Base-by-base conservation (phyloP, 495 filamentous ascomycete genomes). In the Penicillium simplicissimum region DNA sequence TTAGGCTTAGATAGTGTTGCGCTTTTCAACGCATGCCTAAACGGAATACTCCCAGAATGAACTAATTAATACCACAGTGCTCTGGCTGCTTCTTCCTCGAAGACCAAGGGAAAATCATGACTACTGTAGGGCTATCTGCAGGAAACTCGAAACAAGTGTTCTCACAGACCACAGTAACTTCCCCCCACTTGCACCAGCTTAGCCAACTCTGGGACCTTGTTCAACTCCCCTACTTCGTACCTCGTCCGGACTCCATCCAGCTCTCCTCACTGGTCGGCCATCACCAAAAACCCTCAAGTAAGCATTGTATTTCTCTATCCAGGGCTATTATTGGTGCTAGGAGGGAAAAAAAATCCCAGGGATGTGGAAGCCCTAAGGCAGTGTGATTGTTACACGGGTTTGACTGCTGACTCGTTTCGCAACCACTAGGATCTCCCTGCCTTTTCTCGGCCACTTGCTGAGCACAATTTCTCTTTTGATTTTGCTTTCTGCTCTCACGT, bases 371-470 rank as follows among this genome's bases (percentile, higher is more conserved):
- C 68, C 68, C 68, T 71, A 71, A 71, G 52, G 63, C 66, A 66
- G 61, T 67, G 66, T 67, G 63, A 65, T 71, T 67, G 69, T 71
- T 71, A 69, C 69, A 69, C 69, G 56, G 60, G 58, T 62, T 61
- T 59, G 61, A 65, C 61, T 61, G 68, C 69, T 69, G 69, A 69
- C 69, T 71, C 61, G 66, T 68, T 68, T 67, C 59, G 51, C 54
- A 62, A 64, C 61, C 66, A 67, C 68, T 69, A 69, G 62, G 64
- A 61, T 69, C 58, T 69, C 59, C 66, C 59, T 62, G 54, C 58
- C 61, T 52, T 33, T 56, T 21, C 33, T 58, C 17, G 49, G 49
- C 31, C 49, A 17, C 49, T 35, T 35, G 49, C 57, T 23, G 25
- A 49, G 40, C 56, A 64, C 58, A 45, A 61, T 62, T 60, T 52